These are phyloP conservation scores for Geotrichum fermentans DNA, from an alignment of 1,139 yeast genomes.

Conservation along the genomic window DNA sequence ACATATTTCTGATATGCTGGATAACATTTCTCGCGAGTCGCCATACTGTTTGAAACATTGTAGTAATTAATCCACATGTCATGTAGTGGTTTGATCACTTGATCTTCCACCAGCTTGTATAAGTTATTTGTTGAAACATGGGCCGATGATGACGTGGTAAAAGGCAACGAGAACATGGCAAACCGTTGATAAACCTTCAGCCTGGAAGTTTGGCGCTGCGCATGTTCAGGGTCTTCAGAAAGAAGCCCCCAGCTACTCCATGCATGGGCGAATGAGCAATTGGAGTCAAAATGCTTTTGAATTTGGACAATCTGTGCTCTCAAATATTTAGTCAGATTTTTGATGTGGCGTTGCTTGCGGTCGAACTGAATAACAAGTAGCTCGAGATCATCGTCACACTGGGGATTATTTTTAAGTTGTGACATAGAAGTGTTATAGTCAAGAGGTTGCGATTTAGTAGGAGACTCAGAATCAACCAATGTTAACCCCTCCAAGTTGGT, in stretches of 20 bases:
- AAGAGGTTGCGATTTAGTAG: neutral
- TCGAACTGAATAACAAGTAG: slow-evolving; percentile 25
- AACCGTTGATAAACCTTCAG: slow-evolving; percentile 21
- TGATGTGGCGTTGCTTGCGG: slow-evolving; percentile 22
- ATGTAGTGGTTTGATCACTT: slow-evolving; percentile 29
- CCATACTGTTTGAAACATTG: slow-evolving; percentile 17
- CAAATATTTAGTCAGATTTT: slow-evolving; percentile 25
- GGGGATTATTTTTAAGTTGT: slow-evolving; percentile 22
- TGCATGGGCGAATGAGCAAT: slow-evolving; percentile 26
- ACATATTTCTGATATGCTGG: slow-evolving; percentile 26
- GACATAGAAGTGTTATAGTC: slow-evolving; percentile 20
- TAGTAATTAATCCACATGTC: slow-evolving; percentile 23
- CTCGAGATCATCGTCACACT: slow-evolving; percentile 27
- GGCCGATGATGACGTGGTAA: slow-evolving; percentile 26
- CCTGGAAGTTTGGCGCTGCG: slow-evolving; percentile 3
- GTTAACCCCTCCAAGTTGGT: neutral
- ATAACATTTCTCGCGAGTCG: slow-evolving; percentile 27
- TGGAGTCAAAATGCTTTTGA: slow-evolving; percentile 28
- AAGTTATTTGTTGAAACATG: slow-evolving; percentile 27
- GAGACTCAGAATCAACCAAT: neutral
- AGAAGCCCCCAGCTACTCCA: slow-evolving; percentile 28
- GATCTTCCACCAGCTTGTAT: slow-evolving; percentile 25
- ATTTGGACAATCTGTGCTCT: slow-evolving; percentile 23
- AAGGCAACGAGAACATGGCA: slow-evolving; percentile 29
- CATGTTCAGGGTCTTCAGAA: slow-evolving; percentile 11